Evolutionary conservation across 495 filamentous ascomycete genomes (phyloP), one percentile per base, ranked within the genome.

Genomic region (Aspergillus steynii): DNA sequence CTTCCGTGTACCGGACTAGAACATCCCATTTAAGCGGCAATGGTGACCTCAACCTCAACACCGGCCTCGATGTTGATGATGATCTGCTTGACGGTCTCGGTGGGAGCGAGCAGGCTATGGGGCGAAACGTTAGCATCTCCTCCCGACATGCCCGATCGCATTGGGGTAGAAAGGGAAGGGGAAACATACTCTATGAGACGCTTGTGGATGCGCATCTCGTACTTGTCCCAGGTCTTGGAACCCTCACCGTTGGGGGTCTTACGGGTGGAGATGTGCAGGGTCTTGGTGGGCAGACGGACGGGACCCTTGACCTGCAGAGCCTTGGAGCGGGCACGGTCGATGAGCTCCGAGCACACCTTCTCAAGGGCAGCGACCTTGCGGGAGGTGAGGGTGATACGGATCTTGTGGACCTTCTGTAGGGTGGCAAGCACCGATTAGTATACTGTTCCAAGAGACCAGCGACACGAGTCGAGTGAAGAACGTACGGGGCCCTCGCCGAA

Each of bases 31-130:
- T 92, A 99, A 77, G 95, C 94, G 77, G 95, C 95, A 83, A 99
- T 99, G 72, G 95, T 99, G 68, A 99, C 95, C 86, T 99, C 95
- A 71, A 99, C 95, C 87, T 99, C 95, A 76, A 99, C 95, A 85
- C 95, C 95, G 63, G 95, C 95, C 88, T 99, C 95, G 79, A 99
- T 98, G 85, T 99, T 99, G 85, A 98, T 93, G 79, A 99, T 99
- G 86, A 99, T 98, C 86, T 97, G 93, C 89, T 99, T 99, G 79
- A 99, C 95, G 62, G 96, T 92, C 86, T 99, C 95, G 69, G 95
- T 99, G 58, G 95, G 95, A 62, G 95, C 95, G 77, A 94, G 95
- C 60, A 98, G 83, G 82, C 92, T 94, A 67, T 49, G 15, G 20
- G 9, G 9, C n/a, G 27, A 8, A 2, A 34, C 3, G 48, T 59